These are phyloP conservation scores for Cercospora sesami DNA, from an alignment of 2,329 filamentous ascomycete species.

Conservation along the genomic window DNA sequence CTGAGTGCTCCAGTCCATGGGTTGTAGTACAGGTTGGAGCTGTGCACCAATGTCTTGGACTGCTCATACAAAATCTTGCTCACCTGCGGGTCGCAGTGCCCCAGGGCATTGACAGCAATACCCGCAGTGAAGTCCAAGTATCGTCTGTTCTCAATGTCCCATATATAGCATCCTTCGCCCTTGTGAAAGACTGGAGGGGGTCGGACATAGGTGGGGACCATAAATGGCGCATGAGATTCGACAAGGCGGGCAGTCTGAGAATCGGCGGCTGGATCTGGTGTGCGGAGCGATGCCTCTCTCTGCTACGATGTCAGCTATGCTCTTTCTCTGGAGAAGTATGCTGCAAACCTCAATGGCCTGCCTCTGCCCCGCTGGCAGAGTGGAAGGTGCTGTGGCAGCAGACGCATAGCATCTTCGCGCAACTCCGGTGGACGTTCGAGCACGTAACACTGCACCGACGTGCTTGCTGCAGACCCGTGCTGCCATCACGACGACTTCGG, in stretches of 20 bases:
- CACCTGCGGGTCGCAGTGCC: slow-evolving; percentile 83
- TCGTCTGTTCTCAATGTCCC: slow-evolving; percentile 82
- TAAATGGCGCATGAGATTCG: slow-evolving; percentile 74
- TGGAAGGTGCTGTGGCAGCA: slow-evolving; percentile 44
- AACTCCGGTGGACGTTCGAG: slow-evolving; percentile 10
- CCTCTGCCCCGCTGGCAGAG: slow-evolving; percentile 44
- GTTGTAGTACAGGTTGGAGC: slow-evolving; percentile 96
- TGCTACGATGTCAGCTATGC: slow-evolving; percentile 32
- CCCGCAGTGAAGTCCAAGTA: slow-evolving; percentile 95
- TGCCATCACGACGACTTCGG: slow-evolving; percentile 9
- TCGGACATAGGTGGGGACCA: slow-evolving; percentile 93
- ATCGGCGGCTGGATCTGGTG: slow-evolving; percentile 70
- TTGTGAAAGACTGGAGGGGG: slow-evolving; percentile 86
- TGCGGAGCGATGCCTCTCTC: slow-evolving; percentile 57
- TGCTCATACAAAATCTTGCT: slow-evolving; percentile 69
- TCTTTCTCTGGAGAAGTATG: too few species aligned
- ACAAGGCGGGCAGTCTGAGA: slow-evolving; percentile 75
- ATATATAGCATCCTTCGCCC: slow-evolving; percentile 83
- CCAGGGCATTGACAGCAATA: slow-evolving; percentile 91
- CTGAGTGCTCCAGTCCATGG: slow-evolving; percentile 90
- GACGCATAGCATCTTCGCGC: slow-evolving; percentile 35
- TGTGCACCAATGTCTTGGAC: slow-evolving; percentile 74
- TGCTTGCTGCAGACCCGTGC: slow-evolving; percentile 28
- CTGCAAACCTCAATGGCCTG: slow-evolving; percentile 31
- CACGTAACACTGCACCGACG: slow-evolving; percentile 26